Base-by-base conservation (phyloP, 208 protist species). In the Willaertia magna region DNA sequence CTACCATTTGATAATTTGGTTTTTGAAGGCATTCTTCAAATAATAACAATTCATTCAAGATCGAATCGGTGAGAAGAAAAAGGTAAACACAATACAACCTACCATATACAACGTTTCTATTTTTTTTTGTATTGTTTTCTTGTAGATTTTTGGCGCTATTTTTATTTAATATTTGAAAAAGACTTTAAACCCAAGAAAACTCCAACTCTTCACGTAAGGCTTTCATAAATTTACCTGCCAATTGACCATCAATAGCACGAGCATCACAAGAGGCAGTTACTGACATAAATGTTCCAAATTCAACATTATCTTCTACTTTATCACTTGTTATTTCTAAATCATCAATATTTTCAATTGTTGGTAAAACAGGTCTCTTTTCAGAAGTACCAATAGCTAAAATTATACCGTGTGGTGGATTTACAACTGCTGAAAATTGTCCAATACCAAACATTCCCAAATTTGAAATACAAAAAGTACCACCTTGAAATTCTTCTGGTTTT, bases 381-480 rank as follows among this genome's bases (percentile, higher is more conserved):
- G 92, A 89, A 30, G 92, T 91, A 85, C 96, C 96, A 82, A 98
- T 93, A 30, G 96, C 96, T 22, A 98, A 89, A 85, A 98, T 98
- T 85, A 94, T 92, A 47, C 94, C 88, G 93, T 99, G 97, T 76
- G 97, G 97, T 47, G 96, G 97, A 91, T 98, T 98, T 87, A 99
- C 98, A 87, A 99, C 97, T 12, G 97, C 97, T 26, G 93, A 94
- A 91, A 99, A 99, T 39, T 95, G 89, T 55, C 91, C 91, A 81
- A 98, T 94, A 78, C 96, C 96, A 48, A 94, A 96, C 89, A 97
- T 96, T 86, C 96, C 96, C 59, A 98, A 91, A 92, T 98, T 98
- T 44, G 94, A 97, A 61, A 98, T 93, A 51, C 95, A 98, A 89
- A 97, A 97, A 59, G 95, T 97, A 84, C 96, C 96, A 79, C 95